Base-by-base conservation (phyloP, 2,329 filamentous ascomycete species). In the Cladorrhinum sp. region DNA sequence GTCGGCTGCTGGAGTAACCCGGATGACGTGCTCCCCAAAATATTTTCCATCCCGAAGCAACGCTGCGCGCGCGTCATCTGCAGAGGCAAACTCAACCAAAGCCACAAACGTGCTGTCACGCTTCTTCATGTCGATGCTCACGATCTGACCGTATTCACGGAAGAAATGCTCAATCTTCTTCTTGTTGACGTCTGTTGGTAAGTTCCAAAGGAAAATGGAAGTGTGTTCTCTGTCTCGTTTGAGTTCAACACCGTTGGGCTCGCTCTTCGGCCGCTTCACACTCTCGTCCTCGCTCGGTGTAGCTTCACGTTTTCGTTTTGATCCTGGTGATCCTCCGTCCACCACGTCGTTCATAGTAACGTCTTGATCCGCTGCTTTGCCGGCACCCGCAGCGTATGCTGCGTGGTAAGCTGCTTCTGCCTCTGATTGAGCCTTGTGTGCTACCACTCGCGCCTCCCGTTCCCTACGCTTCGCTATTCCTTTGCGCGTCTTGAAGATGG, bases 211-310 rank as follows among this genome's bases (percentile, higher is more conserved):
- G 57, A 96, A 85, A 52, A 98, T 82, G 0, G 91, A 93, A 0
- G 92, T 89, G 73, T 98, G 90, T 71, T 99, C 95, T 48, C 95
- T 87, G 74, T 99, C 93, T 58, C 95, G 87, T 73, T 91, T 93
- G 27, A 80, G 77, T 12, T 76, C 72, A n/a, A 62, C 64, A 29
- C 64, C 65, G 24, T 72, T 72, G 6, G 71, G 65, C 29, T 77
- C 76, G 63, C 75, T 79, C 69, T 80, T 92, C 36, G 82, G 80
- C 68, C 90, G 91, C 74, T 96, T 97, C 64, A 75, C 81, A 3
- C 78, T 76, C 32, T 75, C 75, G n/a, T 83, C 81, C 50, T 77
- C 76, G 23, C 81, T 80, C 1, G 75, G 67, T 29, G 81, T 80
- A 6, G 80, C 75, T 20, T 89, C 89, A 20, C 91, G 85, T 75